Base-by-base conservation (phyloP, 163 green algal genomes). In the Smithsoniella earleae region DNA sequence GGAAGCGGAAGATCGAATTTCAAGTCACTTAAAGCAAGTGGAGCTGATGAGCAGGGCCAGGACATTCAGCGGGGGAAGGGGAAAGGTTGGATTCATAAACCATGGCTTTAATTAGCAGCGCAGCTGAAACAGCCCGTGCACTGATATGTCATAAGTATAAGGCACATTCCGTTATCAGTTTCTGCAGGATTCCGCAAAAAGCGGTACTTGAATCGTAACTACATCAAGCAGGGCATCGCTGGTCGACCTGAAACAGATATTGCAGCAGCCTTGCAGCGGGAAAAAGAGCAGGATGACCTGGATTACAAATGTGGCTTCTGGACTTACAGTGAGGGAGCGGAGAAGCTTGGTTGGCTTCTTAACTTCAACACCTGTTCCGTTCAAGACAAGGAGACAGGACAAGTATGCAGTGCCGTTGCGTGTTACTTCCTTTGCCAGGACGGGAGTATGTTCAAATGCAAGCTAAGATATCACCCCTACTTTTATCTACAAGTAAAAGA, bases 391-490 rank as follows among this genome's bases (percentile, higher is more conserved):
- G 90, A 96, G 74, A 85, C 74, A 4, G 84, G 85, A 0, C 84
- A 92, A 36, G 65, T 78, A 6, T 37, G 91, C 36, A 90, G 84
- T 36, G 84, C 86, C 4, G 83, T 98, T 18, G 89, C 91, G 73
- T 96, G 89, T 82, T 98, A 95, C 82, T 97, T 98, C 84, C 90
- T 95, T 85, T 90, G 86, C 76, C 88, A 96, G 85, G 87, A 97
- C 76, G 90, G 92, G 18, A 79, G 69, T 77, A 96, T 94, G 87
- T 98, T 98, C 86, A 95, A 96, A 75, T 86, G 86, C 0, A 81
- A 92, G 4, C 78, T 95, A 36, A 52, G 81, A 28, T 95, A 89
- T 34, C 58, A 81, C 49, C 91, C 93, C 16, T 98, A 98, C 84
- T 95, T 98, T 74, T 96, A 96, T 80, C 46, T 98, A 16, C 82